A percentile compares a stretch with the other conserved stretches of the same genome.
phyloP scores from a whole-genome alignment of 495 filamentous ascomycete genomes.

The Lepraria neglecta region DNA sequence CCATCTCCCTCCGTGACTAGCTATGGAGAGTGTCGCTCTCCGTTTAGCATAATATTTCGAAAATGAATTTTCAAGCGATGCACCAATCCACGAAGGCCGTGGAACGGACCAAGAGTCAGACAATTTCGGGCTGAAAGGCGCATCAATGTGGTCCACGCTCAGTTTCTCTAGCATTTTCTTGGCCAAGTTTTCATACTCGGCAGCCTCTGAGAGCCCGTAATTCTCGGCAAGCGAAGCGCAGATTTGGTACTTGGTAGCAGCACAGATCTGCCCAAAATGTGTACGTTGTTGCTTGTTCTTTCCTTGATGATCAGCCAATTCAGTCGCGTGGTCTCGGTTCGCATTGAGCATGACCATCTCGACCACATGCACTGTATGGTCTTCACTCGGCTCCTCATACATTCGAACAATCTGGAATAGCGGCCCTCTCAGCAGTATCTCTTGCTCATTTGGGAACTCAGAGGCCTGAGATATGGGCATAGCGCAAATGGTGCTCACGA shows the following conservation, averaged over 20 bases:
- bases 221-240: not conserved
- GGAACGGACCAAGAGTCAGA: constrained; percentile 11
- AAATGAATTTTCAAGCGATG: constrained; percentile 1
- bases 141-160: constrained; percentile 5
- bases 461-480: constrained; percentile 15
- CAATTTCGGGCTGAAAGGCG: not conserved
- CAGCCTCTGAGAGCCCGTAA: constrained; percentile 1
- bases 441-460: constrained; percentile 17
- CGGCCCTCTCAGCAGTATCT: constrained; percentile 14
- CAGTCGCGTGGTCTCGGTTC: constrained; percentile 13
- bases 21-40: not conserved
- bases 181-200: constrained; percentile 3
- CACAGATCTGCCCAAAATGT: constrained; percentile 12
- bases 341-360: constrained; percentile 18
- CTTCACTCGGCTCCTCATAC: constrained; percentile 1
- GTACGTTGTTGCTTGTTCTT: constrained; percentile 6
- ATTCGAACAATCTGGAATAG: constrained; percentile 15
- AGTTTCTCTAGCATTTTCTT: not conserved
- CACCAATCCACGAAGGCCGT: constrained; percentile 11
- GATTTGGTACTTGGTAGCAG: constrained; percentile 11
- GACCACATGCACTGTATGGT: constrained; percentile 8
- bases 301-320: constrained; percentile 7
- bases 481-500: constrained; percentile 14
- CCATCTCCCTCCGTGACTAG: constrained; percentile 6
- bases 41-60: not conserved